These are phyloP conservation scores for Paspalum notatum DNA, from an alignment of 176 grass and related monocot species.

Conservation along the genomic window DNA sequence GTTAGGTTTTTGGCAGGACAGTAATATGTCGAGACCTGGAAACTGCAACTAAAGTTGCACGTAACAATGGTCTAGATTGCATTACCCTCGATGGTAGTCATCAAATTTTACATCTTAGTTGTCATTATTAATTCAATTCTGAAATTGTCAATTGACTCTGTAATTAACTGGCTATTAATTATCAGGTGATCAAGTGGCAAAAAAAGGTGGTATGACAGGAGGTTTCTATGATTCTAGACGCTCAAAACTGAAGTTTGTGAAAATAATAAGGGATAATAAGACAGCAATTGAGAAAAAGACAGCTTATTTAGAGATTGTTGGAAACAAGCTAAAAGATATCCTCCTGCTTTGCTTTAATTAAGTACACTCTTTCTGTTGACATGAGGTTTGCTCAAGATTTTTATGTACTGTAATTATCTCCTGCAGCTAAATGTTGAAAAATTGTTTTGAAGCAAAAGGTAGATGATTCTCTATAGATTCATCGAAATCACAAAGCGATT, in stretches of 20 bases:
- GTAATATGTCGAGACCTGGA: conserved; percentile 97
- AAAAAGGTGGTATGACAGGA: conserved; percentile 98
- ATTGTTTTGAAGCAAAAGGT: not conserved
- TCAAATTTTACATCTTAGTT: conserved; percentile 19
- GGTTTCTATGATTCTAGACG: conserved; percentile 97
- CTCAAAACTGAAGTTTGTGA: conserved; percentile 90
- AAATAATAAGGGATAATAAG: conserved; percentile 83
- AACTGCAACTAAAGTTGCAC: conserved; percentile 86
- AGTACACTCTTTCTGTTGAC: conserved; percentile 15
- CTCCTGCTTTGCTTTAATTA: conserved; percentile 59
- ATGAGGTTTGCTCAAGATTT: conserved; percentile 1
- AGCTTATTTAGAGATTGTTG: conserved; percentile 69
- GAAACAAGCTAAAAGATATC: conserved; percentile 88
- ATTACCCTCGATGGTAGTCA: conserved; percentile 88
- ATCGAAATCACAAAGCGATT: not conserved
- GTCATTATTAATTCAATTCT: conserved; percentile 37
- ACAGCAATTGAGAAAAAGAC: conserved; percentile 71
- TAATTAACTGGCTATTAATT: conserved; percentile 18
- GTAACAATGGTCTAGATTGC: conserved; percentile 85
- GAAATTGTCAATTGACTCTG: conserved; percentile 30
- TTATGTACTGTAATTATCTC: conserved; percentile 12
- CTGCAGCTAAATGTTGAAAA: conserved; percentile 7
- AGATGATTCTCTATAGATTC: not conserved
- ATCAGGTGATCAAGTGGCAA: conserved; percentile 94
- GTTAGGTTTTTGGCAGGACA: conserved; percentile 97